Evolutionary conservation across 306 rosid genomes (phyloP).

Genomic region (Rosa multiflora): DNA sequence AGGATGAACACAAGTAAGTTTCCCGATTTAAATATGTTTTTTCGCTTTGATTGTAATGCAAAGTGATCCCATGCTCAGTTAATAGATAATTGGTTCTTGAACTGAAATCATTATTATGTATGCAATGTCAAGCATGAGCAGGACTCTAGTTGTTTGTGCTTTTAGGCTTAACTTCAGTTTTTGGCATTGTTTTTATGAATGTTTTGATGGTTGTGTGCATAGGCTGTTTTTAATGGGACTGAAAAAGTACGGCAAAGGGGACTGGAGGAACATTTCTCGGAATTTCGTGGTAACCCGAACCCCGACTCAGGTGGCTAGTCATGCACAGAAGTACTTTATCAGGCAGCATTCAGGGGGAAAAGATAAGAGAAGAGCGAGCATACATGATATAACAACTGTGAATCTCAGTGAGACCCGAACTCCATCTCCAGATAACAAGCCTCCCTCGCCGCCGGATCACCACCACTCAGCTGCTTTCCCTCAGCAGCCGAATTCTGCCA

Average conservation of each 20-base stretch:
- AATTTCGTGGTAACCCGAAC: slow-evolving; percentile 73
- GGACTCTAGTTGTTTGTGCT: not conserved
- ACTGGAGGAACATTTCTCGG: slow-evolving; percentile 92
- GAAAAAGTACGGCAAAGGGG: slow-evolving; percentile 87
- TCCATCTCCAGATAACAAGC: slow-evolving; percentile 51
- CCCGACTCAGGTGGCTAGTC: slow-evolving; percentile 96
- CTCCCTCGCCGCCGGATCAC: slow-evolving; percentile 52
- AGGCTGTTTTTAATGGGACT: slow-evolving; percentile 85
- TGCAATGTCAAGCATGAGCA: not conserved
- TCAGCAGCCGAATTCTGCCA: slow-evolving; percentile 34
- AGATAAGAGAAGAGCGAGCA: slow-evolving; percentile 92
- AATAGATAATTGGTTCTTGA: not conserved
- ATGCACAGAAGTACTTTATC: slow-evolving; percentile 94
- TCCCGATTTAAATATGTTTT: not conserved
- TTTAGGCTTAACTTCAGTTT: not conserved
- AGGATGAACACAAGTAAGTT: slow-evolving; percentile 87
- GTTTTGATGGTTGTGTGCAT: slow-evolving; percentile 22
- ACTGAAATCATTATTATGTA: not conserved
- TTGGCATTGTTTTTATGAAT: slow-evolving; percentile 2
- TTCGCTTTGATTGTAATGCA: slow-evolving; percentile 21
- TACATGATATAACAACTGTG: slow-evolving; percentile 94
- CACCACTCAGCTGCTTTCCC: slow-evolving; percentile 30
- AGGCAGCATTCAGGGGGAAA: slow-evolving; percentile 83
- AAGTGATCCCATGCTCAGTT: not conserved
- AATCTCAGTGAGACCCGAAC: slow-evolving; percentile 56